Evolutionary conservation across 495 filamentous ascomycete genomes (phyloP), one percentile per base, ranked within the genome.

Genomic region (Trichoderma orchidacearum): DNA sequence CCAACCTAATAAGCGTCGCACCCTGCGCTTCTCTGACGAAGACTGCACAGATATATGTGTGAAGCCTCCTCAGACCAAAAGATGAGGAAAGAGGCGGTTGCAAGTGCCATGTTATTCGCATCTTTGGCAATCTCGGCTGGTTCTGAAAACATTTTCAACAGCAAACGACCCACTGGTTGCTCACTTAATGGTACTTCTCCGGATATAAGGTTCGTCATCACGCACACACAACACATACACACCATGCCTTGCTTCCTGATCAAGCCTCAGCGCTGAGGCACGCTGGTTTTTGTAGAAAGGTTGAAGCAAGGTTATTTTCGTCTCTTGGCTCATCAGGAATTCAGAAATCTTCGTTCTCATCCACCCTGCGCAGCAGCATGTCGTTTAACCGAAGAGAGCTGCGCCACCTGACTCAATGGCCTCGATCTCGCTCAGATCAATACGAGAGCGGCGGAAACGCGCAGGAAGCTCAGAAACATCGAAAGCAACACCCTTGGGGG

Each of bases 341-440:
- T 25, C 41, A 18, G n/a, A n/a, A n/a, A 48, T 48, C 21, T 48
- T 28, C n/a, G 5, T 35, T 28, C 21, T 48, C 41, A 27, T 27
- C 18, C 6, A 25, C 38, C 7, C 23, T 25, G 18, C 15, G 18
- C 41, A 1, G 15, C 23, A 5, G 3, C 13, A 3, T 2, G 11
- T 25, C 41, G 27, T 48, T 45, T 48, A 48, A 48, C 7, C 21
- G 56, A 69, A 67, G 51, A 68, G 60, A 5, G 72, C 60, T 13
- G 92, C 93, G 55, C 93, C 93, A 28, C 90, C 94, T 29, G 85
- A 86, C 80, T 96, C 90, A 56, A 98, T 78, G 30, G 90, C 90
- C 67, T 97, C 94, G 57, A 98, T 98, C 78, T 98, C 93, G 45
- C 83, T 84, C 62, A 83, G 66, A 27, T 75, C 84, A 69, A 88